These are phyloP conservation scores for Jamesozyma lodderae DNA, from an alignment of 805 yeast species.

Conservation along the genomic window DNA sequence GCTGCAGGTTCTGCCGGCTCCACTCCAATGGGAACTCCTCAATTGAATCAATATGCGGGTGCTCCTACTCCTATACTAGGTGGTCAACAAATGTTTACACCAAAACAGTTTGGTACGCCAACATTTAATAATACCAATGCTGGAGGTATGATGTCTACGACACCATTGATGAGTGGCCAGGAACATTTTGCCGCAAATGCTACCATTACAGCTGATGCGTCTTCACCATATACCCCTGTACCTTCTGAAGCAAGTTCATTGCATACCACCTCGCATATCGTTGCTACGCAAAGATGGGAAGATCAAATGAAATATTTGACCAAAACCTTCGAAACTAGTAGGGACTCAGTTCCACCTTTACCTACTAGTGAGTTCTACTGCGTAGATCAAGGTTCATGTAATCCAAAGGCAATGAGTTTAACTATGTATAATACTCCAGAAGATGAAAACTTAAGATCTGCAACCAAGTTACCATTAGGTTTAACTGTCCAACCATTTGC, in stretches of 20 bases:
- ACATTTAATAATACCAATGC: constrained; percentile 3
- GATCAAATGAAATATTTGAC: constrained; percentile 32
- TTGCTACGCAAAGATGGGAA: constrained; percentile 29
- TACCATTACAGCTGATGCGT: not conserved
- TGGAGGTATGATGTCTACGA: constrained; percentile 6
- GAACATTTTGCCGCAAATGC: constrained; percentile 4
- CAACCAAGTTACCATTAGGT: constrained; percentile 74
- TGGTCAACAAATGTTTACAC: constrained; percentile 9
- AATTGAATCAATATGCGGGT: not conserved
- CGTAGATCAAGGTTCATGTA: constrained; percentile 76
- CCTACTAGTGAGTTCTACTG: constrained; percentile 64
- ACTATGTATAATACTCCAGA: constrained; percentile 79
- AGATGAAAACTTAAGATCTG: constrained; percentile 55
- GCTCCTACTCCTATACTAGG: constrained; percentile 2
- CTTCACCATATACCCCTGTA: constrained; percentile 1
- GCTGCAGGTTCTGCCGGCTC: constrained; percentile 1
- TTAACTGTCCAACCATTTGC: constrained; percentile 82
- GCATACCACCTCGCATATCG: constrained; percentile 19
- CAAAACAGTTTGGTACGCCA: constrained; percentile 9
- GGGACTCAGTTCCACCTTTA: constrained; percentile 74
- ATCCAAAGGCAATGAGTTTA: constrained; percentile 69
- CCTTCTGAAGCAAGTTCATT: not conserved
- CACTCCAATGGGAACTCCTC: constrained; percentile 7
- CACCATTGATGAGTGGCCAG: constrained; percentile 8
- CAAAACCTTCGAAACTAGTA: constrained; percentile 56